Evolutionary conservation across 176 grass and related monocot species (phyloP).

Genomic region (Olyra latifolia): DNA sequence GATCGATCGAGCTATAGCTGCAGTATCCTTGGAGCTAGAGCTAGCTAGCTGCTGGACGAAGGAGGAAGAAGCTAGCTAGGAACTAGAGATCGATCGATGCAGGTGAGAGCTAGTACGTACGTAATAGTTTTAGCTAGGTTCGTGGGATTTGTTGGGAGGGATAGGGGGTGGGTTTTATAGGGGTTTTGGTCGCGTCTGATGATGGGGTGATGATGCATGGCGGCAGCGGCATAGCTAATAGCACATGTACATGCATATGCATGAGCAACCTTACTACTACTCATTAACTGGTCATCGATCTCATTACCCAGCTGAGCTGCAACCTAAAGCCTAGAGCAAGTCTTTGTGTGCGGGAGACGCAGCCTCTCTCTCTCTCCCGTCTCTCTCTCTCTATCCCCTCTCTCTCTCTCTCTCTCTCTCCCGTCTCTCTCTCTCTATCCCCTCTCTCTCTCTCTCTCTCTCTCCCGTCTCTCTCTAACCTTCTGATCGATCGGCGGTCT

Average conservation of each 20-base stretch:
- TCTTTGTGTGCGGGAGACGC: conserved; percentile 62
- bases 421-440: not conserved
- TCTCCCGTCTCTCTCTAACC: not conserved
- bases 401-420: not conserved
- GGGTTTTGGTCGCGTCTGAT: conserved; percentile 24
- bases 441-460: not conserved
- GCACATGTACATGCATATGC: too few relatives aligned
- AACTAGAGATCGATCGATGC: not conserved
- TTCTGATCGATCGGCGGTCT: not conserved
- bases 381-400: not conserved
- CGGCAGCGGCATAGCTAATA: not conserved
- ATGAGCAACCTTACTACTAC: too few relatives aligned
- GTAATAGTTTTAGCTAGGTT: not conserved
- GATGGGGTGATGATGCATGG: conserved; percentile 15
- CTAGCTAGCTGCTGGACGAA: not conserved
- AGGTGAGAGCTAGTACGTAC: not conserved
- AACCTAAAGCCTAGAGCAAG: conserved; percentile 1
- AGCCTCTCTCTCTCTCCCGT: conserved; percentile 21
- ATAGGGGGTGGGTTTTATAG: conserved; percentile 53
- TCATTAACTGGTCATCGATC: too few relatives aligned
- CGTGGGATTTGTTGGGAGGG: conserved; percentile 41
- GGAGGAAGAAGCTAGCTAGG: not conserved
- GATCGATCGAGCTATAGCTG: not conserved
- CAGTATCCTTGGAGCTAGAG: not conserved
- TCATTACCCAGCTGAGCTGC: too few relatives aligned